Base-by-base conservation (phyloP, 2,329 filamentous ascomycete genomes). In the Epichloe brachyelytri region DNA sequence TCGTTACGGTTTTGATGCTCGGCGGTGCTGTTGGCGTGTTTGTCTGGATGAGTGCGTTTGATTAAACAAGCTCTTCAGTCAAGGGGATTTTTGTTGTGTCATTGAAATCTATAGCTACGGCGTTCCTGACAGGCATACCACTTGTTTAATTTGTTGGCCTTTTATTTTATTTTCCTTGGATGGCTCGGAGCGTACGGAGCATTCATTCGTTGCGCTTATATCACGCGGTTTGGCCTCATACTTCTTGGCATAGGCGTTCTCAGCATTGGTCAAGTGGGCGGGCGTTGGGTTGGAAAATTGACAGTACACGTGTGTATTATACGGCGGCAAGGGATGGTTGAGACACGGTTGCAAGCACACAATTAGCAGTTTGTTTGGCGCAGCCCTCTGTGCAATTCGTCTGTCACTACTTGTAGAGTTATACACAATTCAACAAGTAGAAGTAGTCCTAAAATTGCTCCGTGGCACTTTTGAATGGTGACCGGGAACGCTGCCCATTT, bases 11-110 rank as follows among this genome's bases (percentile, higher is more conserved):
- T 34, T 7, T 76, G 2, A 55, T 76, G 3, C 58, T 75, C 20
- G 65, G 67, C 0, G 63, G 67, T 17, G 66, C 67, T 1, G 48
- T 73, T 2, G 68, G 68, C 15, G 69, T 69, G 4, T 77, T 75
- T 61, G 64, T 68, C 33, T 78, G 75, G 75, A 77, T 78, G 73
- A 72, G 70, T 52, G 51, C 54, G n/a, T 60, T 62, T 51, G 61
- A 65, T 15, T 66, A 33, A 50, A 48, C 14, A 30, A 17, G 14
- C 11, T 52, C 4, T 46, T 19, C 19, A 37, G 48, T 45, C 46
- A 11, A 40, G 15, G 46, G 4, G 7, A 3, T 2, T 20, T 38
- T 48, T 12, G 8, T 39, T 1, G 8, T 15, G 12, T 36, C 22
- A 14, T 36, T 44, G 17, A 40, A 2, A 43, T 22, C 10, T 44